A percentile compares a stretch with the other conserved stretches of the same genome.
Conservation (phyloP, 2,329 filamentous ascomycete species). For the Corynespora cassiicola region DNA sequence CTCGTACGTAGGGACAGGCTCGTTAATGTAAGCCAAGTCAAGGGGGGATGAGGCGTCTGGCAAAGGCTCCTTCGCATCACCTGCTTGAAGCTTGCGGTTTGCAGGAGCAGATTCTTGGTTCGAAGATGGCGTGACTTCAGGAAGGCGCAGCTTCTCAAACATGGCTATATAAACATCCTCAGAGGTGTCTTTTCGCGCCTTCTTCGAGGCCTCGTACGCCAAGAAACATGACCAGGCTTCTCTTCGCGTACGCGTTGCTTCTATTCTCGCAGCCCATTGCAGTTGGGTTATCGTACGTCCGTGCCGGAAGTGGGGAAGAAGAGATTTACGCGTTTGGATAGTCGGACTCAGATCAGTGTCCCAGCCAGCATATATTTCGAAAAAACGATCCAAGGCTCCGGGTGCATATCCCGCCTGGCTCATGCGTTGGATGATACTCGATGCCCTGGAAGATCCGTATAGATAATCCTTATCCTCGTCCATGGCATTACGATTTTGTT, state of each 20-base stretch:
- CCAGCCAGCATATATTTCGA: constrained; percentile 65
- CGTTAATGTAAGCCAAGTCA: constrained; percentile 69
- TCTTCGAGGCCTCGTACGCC: constrained; percentile 59
- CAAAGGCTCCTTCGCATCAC: constrained; percentile 64
- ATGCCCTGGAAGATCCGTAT: constrained; percentile 64
- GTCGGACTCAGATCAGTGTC: constrained; percentile 69
- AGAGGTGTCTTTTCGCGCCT: no score
- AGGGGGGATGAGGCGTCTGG: constrained; percentile 65
- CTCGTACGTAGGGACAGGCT: constrained; percentile 64
- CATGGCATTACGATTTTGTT: constrained; percentile 65
- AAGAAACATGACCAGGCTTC: constrained; percentile 72
- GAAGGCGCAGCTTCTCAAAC: constrained; percentile 61
- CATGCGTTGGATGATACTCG: constrained; percentile 62
- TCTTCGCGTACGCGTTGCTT: constrained; percentile 64
- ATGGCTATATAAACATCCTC: constrained; percentile 61
- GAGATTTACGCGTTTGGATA: constrained; percentile 62
- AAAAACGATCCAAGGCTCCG: constrained; percentile 60
- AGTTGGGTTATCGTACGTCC: constrained; percentile 32
- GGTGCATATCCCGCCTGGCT: constrained; percentile 64
- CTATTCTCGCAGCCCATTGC: constrained; percentile 65
- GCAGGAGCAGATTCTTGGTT: constrained; percentile 6
- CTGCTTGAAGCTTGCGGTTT: constrained; percentile 55
- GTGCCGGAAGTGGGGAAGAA: constrained; percentile 32
- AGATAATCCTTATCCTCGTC: constrained; percentile 64
- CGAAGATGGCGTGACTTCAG: constrained; percentile 40